Evolutionary conservation across 2,329 filamentous ascomycete genomes (phyloP).

Genomic region (Immersiporthe knoxdaviesiana): DNA sequence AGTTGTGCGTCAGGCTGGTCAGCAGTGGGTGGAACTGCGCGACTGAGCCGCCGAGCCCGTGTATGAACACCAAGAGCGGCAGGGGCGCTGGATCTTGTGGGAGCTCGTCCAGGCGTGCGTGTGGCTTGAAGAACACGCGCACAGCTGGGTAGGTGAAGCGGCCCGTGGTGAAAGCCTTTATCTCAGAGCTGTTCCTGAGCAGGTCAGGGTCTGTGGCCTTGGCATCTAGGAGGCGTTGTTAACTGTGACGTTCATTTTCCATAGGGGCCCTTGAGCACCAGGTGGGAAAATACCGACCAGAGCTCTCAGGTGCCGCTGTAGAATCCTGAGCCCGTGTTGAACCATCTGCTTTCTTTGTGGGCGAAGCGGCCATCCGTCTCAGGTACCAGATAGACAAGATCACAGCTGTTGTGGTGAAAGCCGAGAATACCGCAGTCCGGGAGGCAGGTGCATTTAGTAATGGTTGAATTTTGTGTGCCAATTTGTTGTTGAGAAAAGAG

Average conservation of each 20-base stretch:
- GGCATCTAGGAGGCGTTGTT: constrained; percentile 39
- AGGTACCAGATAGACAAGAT: constrained; percentile 22
- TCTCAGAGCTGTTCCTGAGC: constrained; percentile 74
- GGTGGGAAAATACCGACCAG: constrained; percentile 13
- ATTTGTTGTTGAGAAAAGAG: constrained; percentile 14
- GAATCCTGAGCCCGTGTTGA: constrained; percentile 10
- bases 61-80: constrained; percentile 87
- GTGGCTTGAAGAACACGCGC: constrained; percentile 81
- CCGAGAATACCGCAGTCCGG: constrained; percentile 9
- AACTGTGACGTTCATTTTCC: neutral
- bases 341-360: neutral
- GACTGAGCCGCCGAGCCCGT: constrained; percentile 89
- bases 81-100: constrained; percentile 73
- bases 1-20: constrained; percentile 78
- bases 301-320: neutral
- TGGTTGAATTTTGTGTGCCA: constrained; percentile 17
- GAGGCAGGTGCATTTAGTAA: constrained; percentile 4
- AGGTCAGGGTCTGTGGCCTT: constrained; percentile 74
- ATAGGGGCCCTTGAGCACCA: too few relatives aligned
- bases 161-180: constrained; percentile 73
- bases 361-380: constrained; percentile 24
- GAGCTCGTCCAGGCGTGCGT: constrained; percentile 81
- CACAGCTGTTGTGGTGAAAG: constrained; percentile 17
- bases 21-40: constrained; percentile 85
- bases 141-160: constrained; percentile 73